Percentiles rank a stretch among this genome's conserved stretches.
Evolutionary conservation across 1,284 basidiomycete genomes (phyloP).

Genomic region (Naganishia sp.): DNA sequence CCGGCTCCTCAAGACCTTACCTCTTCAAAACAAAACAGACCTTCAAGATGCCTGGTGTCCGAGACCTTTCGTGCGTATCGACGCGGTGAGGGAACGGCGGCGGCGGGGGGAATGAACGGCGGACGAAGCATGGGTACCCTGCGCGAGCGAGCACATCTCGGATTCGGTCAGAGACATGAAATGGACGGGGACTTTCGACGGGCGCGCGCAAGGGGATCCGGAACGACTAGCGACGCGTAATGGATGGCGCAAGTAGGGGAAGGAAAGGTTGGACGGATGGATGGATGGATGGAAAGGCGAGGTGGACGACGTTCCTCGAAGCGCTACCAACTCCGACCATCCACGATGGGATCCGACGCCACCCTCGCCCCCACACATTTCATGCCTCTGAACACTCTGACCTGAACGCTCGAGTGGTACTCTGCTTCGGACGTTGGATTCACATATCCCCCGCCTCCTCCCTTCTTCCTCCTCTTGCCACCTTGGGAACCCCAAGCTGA

Average conservation of each 20-base stretch:
- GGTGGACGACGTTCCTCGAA: too few relatives aligned
- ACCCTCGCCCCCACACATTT: conserved; percentile 13
- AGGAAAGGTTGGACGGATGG: background rate
- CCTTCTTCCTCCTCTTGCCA: background rate
- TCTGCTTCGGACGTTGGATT: conserved; percentile 27
- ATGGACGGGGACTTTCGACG: conserved; percentile 7
- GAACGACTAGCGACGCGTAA: background rate
- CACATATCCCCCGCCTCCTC: conserved; percentile 8
- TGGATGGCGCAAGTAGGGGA: background rate
- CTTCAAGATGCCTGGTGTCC: conserved; percentile 81
- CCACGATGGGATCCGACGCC: background rate
- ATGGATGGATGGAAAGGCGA: background rate
- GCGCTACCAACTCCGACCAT: too few relatives aligned
- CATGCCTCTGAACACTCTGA: conserved; percentile 28
- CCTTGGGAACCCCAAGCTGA: conserved; percentile 29
- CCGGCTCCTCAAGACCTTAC: background rate
- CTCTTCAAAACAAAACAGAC: conserved; percentile 21
- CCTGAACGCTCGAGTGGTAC: conserved; percentile 19
- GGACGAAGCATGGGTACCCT: conserved; percentile 13
- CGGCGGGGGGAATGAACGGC: background rate
- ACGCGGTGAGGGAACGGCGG: background rate
- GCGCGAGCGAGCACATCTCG: background rate
- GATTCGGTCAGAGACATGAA: conserved; percentile 13
- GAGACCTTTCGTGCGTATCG: conserved; percentile 76
- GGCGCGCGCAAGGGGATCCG: background rate